Conservation (phyloP, 805 yeast genomes). For the Lipomyces mesembrius region DNA sequence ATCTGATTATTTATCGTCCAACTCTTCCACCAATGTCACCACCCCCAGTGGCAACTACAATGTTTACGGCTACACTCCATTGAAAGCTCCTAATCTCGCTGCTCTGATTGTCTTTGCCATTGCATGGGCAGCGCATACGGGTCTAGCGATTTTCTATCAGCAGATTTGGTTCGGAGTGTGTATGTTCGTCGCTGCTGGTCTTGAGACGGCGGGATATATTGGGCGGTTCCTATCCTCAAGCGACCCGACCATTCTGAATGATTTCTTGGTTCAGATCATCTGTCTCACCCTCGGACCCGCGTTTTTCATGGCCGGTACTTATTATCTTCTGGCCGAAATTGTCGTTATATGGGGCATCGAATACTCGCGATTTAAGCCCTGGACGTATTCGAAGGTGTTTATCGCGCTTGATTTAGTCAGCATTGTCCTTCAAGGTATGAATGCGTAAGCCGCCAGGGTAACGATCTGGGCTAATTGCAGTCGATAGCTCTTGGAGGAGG, state of each 20-base stretch:
- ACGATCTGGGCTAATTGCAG: not conserved
- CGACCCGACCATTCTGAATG: constrained; percentile 44
- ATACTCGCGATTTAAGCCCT: constrained; percentile 56
- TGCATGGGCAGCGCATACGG: constrained; percentile 51
- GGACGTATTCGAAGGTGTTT: constrained; percentile 66
- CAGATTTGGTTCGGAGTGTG: constrained; percentile 72
- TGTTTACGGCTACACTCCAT: constrained; percentile 49
- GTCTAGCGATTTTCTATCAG: constrained; percentile 51
- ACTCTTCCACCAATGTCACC: not conserved
- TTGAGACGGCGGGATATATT: constrained; percentile 69
- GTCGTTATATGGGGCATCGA: constrained; percentile 63
- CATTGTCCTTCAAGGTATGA: constrained; percentile 57
- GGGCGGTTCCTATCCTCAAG: constrained; percentile 58
- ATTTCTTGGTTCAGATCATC: constrained; percentile 66
- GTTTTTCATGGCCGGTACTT: constrained; percentile 82
- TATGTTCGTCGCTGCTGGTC: constrained; percentile 55
- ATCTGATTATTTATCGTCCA: not conserved
- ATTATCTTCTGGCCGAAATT: constrained; percentile 69
- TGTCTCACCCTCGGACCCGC: constrained; percentile 80
- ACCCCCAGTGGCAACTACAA: not conserved
- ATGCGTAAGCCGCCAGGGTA: not conserved
- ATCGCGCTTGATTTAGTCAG: constrained; percentile 68
- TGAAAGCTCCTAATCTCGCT: constrained; percentile 60
- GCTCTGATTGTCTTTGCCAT: constrained; percentile 61
- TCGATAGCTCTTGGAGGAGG: constrained; percentile 63